Conservation (phyloP, 345 rosid genomes). For the Rhodamnia rubescens region DNA sequence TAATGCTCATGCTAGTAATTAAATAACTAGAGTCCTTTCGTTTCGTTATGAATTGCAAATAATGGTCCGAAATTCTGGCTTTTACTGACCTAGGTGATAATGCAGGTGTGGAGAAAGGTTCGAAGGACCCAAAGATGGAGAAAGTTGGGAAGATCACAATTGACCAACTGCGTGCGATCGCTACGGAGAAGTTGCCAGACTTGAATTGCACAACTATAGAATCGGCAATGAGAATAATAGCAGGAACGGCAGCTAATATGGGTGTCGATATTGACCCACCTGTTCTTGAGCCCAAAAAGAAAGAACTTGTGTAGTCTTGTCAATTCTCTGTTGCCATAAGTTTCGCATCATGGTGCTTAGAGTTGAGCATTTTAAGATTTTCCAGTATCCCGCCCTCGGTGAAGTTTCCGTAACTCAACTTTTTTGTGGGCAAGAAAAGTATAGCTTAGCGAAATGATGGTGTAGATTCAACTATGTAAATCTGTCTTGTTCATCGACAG, state of each 20-base stretch:
- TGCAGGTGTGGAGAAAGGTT: slow-evolving; percentile 82
- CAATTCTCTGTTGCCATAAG: background rate
- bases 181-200: slow-evolving; percentile 77
- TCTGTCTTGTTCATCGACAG: background rate
- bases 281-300: slow-evolving; percentile 65
- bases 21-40: background rate
- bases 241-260: slow-evolving; percentile 94
- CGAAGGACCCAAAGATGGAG: slow-evolving; percentile 56
- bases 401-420: background rate
- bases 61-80: background rate
- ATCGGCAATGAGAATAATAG: slow-evolving; percentile 87
- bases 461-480: background rate
- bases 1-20: background rate
- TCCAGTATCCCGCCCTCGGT: background rate
- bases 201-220: slow-evolving; percentile 66
- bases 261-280: slow-evolving; percentile 87
- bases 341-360: background rate
- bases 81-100: background rate
- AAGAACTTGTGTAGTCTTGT: slow-evolving; percentile 23
- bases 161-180: slow-evolving; percentile 59
- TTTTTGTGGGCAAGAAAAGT: background rate
- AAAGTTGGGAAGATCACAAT: slow-evolving; percentile 71
- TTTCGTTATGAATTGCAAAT: background rate
- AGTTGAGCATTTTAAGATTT: background rate
- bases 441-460: background rate